Evolutionary conservation across 2,329 filamentous ascomycete species (phyloP), one percentile per base, ranked within the genome.

Genomic region (Annulohypoxylon truncatum): DNA sequence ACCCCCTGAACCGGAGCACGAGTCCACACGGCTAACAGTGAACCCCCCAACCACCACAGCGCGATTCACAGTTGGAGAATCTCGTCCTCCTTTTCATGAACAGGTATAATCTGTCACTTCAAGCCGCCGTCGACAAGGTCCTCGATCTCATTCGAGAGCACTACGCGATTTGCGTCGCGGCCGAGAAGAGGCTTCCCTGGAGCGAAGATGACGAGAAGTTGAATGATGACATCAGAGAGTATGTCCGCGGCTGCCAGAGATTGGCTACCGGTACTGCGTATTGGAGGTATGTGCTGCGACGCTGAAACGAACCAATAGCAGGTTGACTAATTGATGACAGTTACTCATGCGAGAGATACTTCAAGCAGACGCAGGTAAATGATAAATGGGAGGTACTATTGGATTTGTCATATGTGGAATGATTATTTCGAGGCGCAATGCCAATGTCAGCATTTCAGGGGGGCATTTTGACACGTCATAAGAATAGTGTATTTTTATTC

Each of bases 151-250:
- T 76, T 15, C 72, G 73, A 5, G 68, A 75, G 22, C 75, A 74
- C 53, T 76, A 76, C 50, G 64, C 33, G 4, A 70, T 72, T 29
- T 76, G 73, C 28, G 66, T 74, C 0, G 74, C 68, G 0, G 75
- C 75, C 1, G 74, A 75, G 53, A 56, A 72, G 42, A 71, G 73
- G 9, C 61, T 76, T 13, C 74, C 74, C 9, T 76, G 74, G 74
- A 74, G 73, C 51, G 35, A 71, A 50, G 61, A 69, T 5, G 73
- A 76, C 44, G 69, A 73, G 28, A 69, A 73, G 22, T 35, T 76
- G 3, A 76, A 76, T 33, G 64, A 58, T 8, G 53, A 74, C 15
- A 74, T 76, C 8, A 65, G 70, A 13, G 67, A 75, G 52, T 76
- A 74, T 33, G 67, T 76, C 15, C 64, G 64, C 4, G 73, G 72